These are phyloP conservation scores for Saccharomyces hybrid DNA, from an alignment of 1,139 yeast genomes.

Conservation along the genomic window DNA sequence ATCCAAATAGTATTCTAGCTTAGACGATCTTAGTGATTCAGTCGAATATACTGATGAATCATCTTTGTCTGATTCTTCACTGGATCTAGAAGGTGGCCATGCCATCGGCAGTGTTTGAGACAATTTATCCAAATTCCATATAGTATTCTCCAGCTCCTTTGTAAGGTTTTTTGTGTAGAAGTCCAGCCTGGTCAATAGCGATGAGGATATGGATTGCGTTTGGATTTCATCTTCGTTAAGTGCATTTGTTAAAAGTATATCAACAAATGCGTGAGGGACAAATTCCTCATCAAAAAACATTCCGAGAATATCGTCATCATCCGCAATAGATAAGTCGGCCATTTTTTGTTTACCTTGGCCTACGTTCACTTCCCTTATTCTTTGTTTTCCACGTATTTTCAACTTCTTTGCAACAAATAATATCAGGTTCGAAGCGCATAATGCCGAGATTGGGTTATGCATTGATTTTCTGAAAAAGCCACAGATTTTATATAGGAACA, in stretches of 20 bases:
- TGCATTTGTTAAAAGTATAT: conserved; percentile 37
- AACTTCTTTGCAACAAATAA: too few relatives aligned
- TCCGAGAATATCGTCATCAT: conserved; percentile 33
- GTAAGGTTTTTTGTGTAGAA: conserved; percentile 53
- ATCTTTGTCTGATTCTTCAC: conserved; percentile 1
- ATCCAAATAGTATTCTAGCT: conserved; percentile 58
- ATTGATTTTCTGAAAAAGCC: background rate
- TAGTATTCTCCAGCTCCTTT: conserved; percentile 42
- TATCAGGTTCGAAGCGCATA: background rate
- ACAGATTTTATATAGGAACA: background rate
- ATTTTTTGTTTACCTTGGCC: background rate
- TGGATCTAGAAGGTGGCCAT: conserved; percentile 13
- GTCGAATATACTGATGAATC: conserved; percentile 13
- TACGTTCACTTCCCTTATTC: too few relatives aligned
- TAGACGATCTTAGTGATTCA: conserved; percentile 34
- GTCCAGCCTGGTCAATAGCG: conserved; percentile 52
- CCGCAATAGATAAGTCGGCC: background rate
- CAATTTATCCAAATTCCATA: conserved; percentile 38
- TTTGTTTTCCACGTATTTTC: too few relatives aligned
- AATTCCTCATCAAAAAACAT: conserved; percentile 45
- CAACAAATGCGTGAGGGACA: conserved; percentile 44
- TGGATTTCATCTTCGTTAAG: conserved; percentile 20
- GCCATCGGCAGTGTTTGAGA: conserved; percentile 27
- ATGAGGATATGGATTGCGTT: conserved; percentile 35
- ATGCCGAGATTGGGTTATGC: background rate